A percentile compares a stretch with the other conserved stretches of the same genome.
Evolutionary conservation across 2,329 filamentous ascomycete species (phyloP).

Genomic region (Alternaria arborescens): DNA sequence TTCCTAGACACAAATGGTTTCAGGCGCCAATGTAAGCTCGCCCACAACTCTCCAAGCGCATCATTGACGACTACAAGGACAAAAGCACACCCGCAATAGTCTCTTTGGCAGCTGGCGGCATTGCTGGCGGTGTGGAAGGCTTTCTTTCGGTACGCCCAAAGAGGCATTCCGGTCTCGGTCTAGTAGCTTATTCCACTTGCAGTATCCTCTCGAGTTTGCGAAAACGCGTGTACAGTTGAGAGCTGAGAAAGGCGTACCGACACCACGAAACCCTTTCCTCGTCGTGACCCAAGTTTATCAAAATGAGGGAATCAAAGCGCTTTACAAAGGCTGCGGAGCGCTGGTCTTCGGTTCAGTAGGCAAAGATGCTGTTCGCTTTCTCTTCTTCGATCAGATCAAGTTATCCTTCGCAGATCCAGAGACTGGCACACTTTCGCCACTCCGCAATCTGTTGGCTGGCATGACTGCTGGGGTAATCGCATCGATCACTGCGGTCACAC

Average conservation of each 20-base stretch:
- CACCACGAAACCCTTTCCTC: constrained; percentile 65
- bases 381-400: constrained; percentile 72
- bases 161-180: constrained; percentile 1
- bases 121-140: constrained; percentile 52
- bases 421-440: constrained; percentile 64
- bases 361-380: constrained; percentile 72
- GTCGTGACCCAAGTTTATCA: constrained; percentile 65
- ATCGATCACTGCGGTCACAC: constrained; percentile 71
- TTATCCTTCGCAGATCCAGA: constrained; percentile 64
- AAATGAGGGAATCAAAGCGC: constrained; percentile 64
- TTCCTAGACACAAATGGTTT: constrained; percentile 37
- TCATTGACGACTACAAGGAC: constrained; percentile 33
- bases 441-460: constrained; percentile 68
- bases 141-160: constrained; percentile 43
- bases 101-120: constrained; percentile 50
- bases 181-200: constrained; percentile 15
- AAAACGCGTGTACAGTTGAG: constrained; percentile 71
- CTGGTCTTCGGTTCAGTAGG: constrained; percentile 67
- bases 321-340: constrained; percentile 71
- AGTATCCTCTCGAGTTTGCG: constrained; percentile 73
- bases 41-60: not conserved
- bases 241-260: constrained; percentile 53
- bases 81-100: constrained; percentile 50
- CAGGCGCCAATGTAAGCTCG: constrained; percentile 37
- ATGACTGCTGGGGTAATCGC: constrained; percentile 71